Evolutionary conservation across 805 yeast genomes (phyloP).

Genomic region (Kodamaea restingae): DNA sequence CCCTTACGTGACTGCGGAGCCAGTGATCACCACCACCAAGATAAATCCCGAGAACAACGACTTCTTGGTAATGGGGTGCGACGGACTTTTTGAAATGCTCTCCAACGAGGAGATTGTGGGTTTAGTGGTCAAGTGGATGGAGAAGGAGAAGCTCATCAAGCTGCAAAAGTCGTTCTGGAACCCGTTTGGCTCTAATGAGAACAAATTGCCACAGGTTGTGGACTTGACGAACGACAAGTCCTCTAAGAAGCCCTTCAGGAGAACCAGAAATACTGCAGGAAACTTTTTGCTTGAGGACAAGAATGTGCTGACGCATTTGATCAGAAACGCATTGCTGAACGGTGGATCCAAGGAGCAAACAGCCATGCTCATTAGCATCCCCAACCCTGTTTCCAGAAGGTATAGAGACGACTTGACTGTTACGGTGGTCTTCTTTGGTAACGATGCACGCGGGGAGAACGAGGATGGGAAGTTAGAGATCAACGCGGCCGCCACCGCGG

Average conservation of each 20-base stretch:
- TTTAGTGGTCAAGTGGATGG: slow-evolving; percentile 91
- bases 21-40: slow-evolving; percentile 80
- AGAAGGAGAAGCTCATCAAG: slow-evolving; percentile 58
- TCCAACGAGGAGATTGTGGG: slow-evolving; percentile 91
- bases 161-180: slow-evolving; percentile 48
- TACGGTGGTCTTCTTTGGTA: slow-evolving; percentile 90
- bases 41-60: slow-evolving; percentile 69
- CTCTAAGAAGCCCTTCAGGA: slow-evolving; percentile 66
- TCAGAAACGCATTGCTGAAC: slow-evolving; percentile 82
- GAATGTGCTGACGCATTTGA: slow-evolving; percentile 88
- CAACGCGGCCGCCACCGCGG: slow-evolving; percentile 55
- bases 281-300: slow-evolving; percentile 70
- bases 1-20: slow-evolving; percentile 97
- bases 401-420: slow-evolving; percentile 96
- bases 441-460: slow-evolving; percentile 38
- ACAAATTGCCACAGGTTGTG: slow-evolving; percentile 56
- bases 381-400: slow-evolving; percentile 84
- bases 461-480: slow-evolving; percentile 51
- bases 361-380: slow-evolving; percentile 82
- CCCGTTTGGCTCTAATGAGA: slow-evolving; percentile 37
- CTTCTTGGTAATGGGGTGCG: slow-evolving; percentile 88
- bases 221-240: slow-evolving; percentile 59
- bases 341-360: slow-evolving; percentile 89
- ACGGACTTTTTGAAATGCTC: slow-evolving; percentile 88
- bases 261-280: slow-evolving; percentile 42